A percentile compares a stretch with the other conserved stretches of the same genome.
Evolutionary conservation across 140 eudicot genomes (phyloP).

Genomic region (Oenanthe javanica): DNA sequence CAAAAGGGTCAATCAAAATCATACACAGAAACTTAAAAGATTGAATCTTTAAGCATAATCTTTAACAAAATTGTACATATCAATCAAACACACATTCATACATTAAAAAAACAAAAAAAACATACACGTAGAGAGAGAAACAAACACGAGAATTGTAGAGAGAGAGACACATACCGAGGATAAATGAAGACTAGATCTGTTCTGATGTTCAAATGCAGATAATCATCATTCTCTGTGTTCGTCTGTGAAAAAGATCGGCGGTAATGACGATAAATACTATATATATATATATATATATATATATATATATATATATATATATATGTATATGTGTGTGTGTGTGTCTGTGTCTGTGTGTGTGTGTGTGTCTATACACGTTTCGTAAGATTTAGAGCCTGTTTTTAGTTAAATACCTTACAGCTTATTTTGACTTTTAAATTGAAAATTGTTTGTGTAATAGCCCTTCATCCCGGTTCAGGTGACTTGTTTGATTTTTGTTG

Average conservation of each 20-base stretch:
- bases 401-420: too few relatives aligned
- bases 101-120: neutral
- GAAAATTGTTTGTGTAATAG: too few relatives aligned
- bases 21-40: neutral
- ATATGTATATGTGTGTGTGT: too few relatives aligned
- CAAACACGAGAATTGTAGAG: neutral
- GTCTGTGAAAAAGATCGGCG: conserved; percentile 13
- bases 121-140: neutral
- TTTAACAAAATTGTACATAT: neutral
- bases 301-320: too few relatives aligned
- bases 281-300: neutral
- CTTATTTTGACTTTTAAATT: too few relatives aligned
- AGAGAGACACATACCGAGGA: neutral
- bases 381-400: too few relatives aligned
- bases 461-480: too few relatives aligned
- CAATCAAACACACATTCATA: neutral
- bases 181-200: conserved; percentile 13
- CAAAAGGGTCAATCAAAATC: neutral
- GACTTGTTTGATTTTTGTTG: too few relatives aligned
- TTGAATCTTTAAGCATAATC: too few relatives aligned
- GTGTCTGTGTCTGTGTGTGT: too few relatives aligned
- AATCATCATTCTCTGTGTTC: neutral
- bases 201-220: neutral
- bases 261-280: conserved; percentile 8
- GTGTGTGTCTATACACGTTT: too few relatives aligned